phyloP scores from a whole-genome alignment of 2,329 filamentous ascomycete genomes.

The Huntiella abstrusa region DNA sequence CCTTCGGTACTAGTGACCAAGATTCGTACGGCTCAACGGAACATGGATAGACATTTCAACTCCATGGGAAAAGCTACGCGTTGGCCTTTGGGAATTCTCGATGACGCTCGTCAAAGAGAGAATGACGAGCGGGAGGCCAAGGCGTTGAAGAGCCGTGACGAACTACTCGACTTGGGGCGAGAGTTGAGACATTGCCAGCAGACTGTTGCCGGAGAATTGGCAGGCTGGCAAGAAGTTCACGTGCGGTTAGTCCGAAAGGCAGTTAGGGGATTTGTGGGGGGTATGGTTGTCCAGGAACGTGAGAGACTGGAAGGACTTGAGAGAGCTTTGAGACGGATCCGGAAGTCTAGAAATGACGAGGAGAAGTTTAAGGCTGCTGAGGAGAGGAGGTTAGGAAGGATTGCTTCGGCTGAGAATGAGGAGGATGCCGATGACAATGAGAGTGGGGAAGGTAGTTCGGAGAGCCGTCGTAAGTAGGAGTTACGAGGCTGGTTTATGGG shows the following conservation, averaged over 20 bases:
- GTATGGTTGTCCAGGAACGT: conserved; percentile 63
- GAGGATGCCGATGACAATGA: neutral
- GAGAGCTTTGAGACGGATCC: conserved; percentile 52
- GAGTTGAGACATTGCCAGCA: conserved; percentile 87
- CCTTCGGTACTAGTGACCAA: conserved; percentile 60
- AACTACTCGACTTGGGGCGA: conserved; percentile 54
- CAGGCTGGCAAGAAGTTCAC: conserved; percentile 83
- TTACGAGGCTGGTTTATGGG: neutral
- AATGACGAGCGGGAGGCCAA: conserved; percentile 73
- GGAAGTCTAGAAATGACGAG: conserved; percentile 9
- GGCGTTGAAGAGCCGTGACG: conserved; percentile 47
- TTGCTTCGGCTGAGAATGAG: neutral
- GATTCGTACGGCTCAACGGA: conserved; percentile 55
- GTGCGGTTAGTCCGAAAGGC: conserved; percentile 57
- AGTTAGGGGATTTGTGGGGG: conserved; percentile 55
- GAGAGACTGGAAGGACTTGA: conserved; percentile 64
- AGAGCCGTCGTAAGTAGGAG: neutral
- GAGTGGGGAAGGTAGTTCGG: neutral
- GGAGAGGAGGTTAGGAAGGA: neutral
- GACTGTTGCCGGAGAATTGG: conserved; percentile 76
- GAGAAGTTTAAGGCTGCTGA: too few relatives aligned
- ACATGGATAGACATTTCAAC: conserved; percentile 59
- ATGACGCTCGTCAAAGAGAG: conserved; percentile 68
- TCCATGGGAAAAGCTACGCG: conserved; percentile 55
- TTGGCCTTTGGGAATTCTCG: conserved; percentile 66